Conservation (phyloP, 495 filamentous ascomycete genomes). For the Aspergillus mulundensis region DNA sequence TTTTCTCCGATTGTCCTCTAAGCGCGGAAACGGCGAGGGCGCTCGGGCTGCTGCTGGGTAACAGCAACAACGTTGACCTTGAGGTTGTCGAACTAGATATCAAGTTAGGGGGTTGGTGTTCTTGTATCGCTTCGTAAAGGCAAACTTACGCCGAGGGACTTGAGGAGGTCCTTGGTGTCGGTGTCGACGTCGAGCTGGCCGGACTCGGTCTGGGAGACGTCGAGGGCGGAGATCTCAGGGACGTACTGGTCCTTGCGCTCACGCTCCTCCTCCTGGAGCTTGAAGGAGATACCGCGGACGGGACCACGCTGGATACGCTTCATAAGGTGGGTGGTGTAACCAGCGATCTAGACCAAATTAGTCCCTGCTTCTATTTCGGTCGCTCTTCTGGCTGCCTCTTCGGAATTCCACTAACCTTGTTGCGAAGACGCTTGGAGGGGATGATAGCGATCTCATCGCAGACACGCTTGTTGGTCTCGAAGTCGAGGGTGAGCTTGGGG, state of each 20-base stretch:
- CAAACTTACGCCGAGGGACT: slow-evolving; percentile 89
- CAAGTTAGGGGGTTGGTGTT: neutral
- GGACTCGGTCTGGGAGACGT: slow-evolving; percentile 88
- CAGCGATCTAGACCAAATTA: slow-evolving; percentile 68
- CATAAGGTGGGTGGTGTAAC: slow-evolving; percentile 88
- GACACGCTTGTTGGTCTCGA: slow-evolving; percentile 99
- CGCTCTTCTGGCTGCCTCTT: neutral
- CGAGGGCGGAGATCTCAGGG: slow-evolving; percentile 95
- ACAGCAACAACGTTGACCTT: slow-evolving; percentile 91
- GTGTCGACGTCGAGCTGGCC: slow-evolving; percentile 91
- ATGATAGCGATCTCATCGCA: slow-evolving; percentile 99
- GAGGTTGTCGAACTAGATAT: slow-evolving; percentile 82
- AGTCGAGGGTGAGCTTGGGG: slow-evolving; percentile 97
- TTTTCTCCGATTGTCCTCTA: slow-evolving; percentile 23
- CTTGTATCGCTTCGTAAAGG: too few species aligned
- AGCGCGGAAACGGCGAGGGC: slow-evolving; percentile 58
- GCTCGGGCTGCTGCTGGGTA: slow-evolving; percentile 83
- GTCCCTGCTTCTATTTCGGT: neutral
- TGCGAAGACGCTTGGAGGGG: slow-evolving; percentile 93
- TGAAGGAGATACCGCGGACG: slow-evolving; percentile 99
- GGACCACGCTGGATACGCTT: slow-evolving; percentile 99
- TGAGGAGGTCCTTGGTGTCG: slow-evolving; percentile 98
- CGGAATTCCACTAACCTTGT: slow-evolving; percentile 65
- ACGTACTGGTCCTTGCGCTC: slow-evolving; percentile 99
- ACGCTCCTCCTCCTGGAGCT: slow-evolving; percentile 99